Conservation (phyloP, 2,329 filamentous ascomycete species). For the Stenocarpella maydis region DNA sequence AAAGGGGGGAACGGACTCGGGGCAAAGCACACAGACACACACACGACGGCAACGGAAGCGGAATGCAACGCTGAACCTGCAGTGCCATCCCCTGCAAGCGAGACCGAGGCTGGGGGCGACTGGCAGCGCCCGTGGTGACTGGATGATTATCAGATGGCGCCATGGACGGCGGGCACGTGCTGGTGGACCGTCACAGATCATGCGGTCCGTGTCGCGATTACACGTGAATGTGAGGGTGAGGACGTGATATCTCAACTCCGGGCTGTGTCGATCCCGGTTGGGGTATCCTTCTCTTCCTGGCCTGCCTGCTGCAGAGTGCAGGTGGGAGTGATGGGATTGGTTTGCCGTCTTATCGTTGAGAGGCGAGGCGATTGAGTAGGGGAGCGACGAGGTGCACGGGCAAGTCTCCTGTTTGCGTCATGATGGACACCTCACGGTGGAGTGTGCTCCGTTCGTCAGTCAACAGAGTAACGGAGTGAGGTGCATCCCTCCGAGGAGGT, state of each 20-base stretch:
- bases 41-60: slow-evolving; percentile 5
- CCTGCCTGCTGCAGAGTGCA: background rate
- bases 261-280: slow-evolving; percentile 8
- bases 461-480: no score
- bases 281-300: background rate
- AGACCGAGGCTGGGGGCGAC: slow-evolving; percentile 12
- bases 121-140: background rate
- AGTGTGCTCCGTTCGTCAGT: no score
- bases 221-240: background rate
- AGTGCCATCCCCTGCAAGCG: slow-evolving; percentile 17
- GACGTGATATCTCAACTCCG: slow-evolving; percentile 4
- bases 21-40: background rate
- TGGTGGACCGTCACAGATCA: slow-evolving; percentile 8
- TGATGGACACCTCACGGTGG: background rate
- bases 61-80: slow-evolving; percentile 23
- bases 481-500: no score
- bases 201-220: slow-evolving; percentile 9
- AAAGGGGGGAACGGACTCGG: background rate
- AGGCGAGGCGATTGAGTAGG: background rate
- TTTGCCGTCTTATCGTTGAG: background rate
- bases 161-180: background rate
- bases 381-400: background rate
- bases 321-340: background rate
- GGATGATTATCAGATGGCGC: background rate
- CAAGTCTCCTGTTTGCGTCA: background rate